Conservation (phyloP, 306 rosid species). For the Sphenostylis stenocarpa region DNA sequence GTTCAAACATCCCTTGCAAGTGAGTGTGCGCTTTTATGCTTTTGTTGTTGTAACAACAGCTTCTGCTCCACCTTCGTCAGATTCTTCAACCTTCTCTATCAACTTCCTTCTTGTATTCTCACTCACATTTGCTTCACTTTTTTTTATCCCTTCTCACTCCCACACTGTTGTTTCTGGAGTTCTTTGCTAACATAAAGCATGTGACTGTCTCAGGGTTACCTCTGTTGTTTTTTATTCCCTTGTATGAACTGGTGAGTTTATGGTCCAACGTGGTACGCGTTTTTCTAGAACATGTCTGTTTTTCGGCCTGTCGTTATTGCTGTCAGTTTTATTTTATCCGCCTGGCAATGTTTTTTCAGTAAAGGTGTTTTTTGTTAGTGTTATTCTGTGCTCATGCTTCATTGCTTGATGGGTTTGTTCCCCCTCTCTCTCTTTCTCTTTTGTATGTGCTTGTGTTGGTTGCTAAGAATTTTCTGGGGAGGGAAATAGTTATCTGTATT, state of each 20-base stretch:
- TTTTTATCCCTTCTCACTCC: neutral
- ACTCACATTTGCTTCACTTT: neutral
- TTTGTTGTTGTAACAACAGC: neutral
- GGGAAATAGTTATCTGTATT: neutral
- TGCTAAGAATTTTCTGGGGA: neutral
- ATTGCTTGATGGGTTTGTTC: neutral
- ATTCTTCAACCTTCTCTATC: slow-evolving; percentile 20
- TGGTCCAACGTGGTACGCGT: slow-evolving; percentile 4
- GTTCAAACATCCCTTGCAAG: slow-evolving; percentile 5
- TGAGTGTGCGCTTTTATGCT: neutral
- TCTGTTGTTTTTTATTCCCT: neutral
- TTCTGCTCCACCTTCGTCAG: neutral
- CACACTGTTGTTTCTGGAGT: neutral
- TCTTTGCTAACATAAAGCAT: slow-evolving; percentile 3
- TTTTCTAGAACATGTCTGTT: neutral
- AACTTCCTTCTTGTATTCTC: slow-evolving; percentile 25
- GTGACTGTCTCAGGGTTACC: slow-evolving; percentile 14
- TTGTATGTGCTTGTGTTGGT: neutral
- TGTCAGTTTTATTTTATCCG: slow-evolving; percentile 12
- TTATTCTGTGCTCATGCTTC: slow-evolving; percentile 12
- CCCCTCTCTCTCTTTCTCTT: neutral
- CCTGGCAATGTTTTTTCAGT: neutral
- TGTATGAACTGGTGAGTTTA: slow-evolving; percentile 34
- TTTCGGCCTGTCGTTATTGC: neutral
- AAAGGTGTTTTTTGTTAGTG: slow-evolving; percentile 19